A percentile compares a stretch with the other conserved stretches of the same genome.
Evolutionary conservation across 495 filamentous ascomycete genomes (phyloP).

Genomic region (Trichodelitschia bisporula): DNA sequence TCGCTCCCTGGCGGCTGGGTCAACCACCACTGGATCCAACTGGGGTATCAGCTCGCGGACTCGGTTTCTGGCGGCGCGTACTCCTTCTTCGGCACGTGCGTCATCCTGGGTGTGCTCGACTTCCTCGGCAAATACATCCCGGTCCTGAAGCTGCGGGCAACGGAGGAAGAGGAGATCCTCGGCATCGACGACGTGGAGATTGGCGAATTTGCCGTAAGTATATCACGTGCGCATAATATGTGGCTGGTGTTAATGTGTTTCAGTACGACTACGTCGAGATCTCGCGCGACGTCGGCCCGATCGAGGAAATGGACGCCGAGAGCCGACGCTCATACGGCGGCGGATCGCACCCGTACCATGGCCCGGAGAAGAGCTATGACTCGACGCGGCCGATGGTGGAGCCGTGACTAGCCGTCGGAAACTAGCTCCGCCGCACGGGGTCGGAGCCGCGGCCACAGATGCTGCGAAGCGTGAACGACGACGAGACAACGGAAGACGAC

Average conservation of each 20-base stretch:
- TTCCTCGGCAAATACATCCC: constrained; percentile 75
- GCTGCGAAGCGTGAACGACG: no score
- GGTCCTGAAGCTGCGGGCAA: constrained; percentile 53
- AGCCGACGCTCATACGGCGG: neutral
- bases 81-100: constrained; percentile 62
- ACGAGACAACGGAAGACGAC: no score
- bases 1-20: constrained; percentile 69
- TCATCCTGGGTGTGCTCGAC: constrained; percentile 34
- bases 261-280: constrained; percentile 52
- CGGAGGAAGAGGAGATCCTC: constrained; percentile 66
- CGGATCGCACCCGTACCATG: neutral
- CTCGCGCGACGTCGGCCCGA: constrained; percentile 40
- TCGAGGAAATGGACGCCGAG: constrained; percentile 9
- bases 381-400: no score
- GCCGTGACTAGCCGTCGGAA: no score
- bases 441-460: no score
- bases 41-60: constrained; percentile 74
- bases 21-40: constrained; percentile 73
- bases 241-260: constrained; percentile 3
- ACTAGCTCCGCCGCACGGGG: no score
- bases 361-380: no score
- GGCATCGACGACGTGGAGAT: constrained; percentile 92
- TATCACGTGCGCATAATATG: constrained; percentile 1
- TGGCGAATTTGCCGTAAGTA: constrained; percentile 69
- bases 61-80: constrained; percentile 63